Base-by-base conservation (phyloP, 331 rosid species). In the Acacia concinna region DNA sequence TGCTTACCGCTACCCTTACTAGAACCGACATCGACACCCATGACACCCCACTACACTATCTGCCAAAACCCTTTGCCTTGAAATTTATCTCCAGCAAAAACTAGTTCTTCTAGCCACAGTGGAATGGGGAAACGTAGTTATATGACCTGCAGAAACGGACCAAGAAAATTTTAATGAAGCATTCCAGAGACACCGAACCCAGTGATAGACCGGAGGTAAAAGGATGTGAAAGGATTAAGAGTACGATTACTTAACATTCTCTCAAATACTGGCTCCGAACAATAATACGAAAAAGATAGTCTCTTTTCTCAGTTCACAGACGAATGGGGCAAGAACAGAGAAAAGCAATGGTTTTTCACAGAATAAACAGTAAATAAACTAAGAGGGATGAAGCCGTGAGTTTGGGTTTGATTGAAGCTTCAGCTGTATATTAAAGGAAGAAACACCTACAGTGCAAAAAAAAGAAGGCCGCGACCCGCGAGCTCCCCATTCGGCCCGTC, bases 351-450 rank as follows among this genome's bases (percentile, higher is more conserved):
- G 68, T 57, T 52, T 81, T 74, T 30, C 51, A 52, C 12, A 30
- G 51, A 73, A 88, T 47, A 60, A 90, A 92, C 95, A 5, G 87
- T 83, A 64, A 88, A 88, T n/a, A n/a, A n/a, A n/a, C n/a, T n/a
- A n/a, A n/a, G n/a, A n/a, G n/a, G n/a, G n/a, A n/a, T n/a, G n/a
- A n/a, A n/a, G n/a, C n/a, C n/a, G n/a, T n/a, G n/a, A n/a, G n/a
- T n/a, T n/a, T n/a, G n/a, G n/a, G n/a, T n/a, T n/a, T n/a, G n/a
- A n/a, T n/a, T n/a, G n/a, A n/a, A n/a, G n/a, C n/a, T n/a, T n/a
- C n/a, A n/a, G n/a, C n/a, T n/a, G n/a, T n/a, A n/a, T n/a, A n/a
- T n/a, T n/a, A n/a, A n/a, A n/a, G n/a, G n/a, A n/a, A n/a, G n/a
- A n/a, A n/a, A n/a, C n/a, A n/a, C n/a, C n/a, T n/a, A n/a, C n/a